Conservation (phyloP, 1,284 basidiomycete species). For the Boletellus sp. region DNA sequence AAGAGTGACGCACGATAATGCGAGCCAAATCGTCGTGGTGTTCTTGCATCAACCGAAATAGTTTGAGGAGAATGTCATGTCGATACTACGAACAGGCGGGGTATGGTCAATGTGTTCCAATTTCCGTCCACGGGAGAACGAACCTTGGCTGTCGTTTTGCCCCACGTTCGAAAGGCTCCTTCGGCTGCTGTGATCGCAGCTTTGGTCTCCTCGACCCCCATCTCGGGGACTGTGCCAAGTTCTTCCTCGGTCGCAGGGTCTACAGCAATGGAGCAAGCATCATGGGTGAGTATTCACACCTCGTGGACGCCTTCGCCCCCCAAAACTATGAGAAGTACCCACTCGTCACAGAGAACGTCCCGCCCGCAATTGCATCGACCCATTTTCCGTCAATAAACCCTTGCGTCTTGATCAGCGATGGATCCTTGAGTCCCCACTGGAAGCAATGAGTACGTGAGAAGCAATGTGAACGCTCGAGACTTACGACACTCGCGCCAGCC, state of each 20-base stretch:
- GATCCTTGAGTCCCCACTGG: slow-evolving; percentile 75
- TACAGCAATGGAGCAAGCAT: slow-evolving; percentile 27
- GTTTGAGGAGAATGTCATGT: slow-evolving; percentile 75
- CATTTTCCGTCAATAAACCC: slow-evolving; percentile 81
- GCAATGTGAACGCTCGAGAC: slow-evolving; percentile 1
- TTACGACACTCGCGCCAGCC: slow-evolving; percentile 20
- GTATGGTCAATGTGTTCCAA: neutral
- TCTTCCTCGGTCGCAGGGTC: slow-evolving; percentile 83
- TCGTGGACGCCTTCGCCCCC: neutral
- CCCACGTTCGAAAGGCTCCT: slow-evolving; percentile 78
- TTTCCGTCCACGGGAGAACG: neutral
- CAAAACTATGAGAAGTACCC: slow-evolving; percentile 27
- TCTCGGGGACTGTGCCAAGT: slow-evolving; percentile 82
- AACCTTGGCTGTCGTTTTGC: slow-evolving; percentile 77
- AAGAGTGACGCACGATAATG: slow-evolving; percentile 59
- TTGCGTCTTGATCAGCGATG: slow-evolving; percentile 70
- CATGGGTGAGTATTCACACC: slow-evolving; percentile 2
- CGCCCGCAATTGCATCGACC: slow-evolving; percentile 72
- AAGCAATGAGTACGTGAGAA: neutral
- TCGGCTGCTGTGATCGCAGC: slow-evolving; percentile 76
- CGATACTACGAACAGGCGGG: slow-evolving; percentile 51
- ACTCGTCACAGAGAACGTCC: slow-evolving; percentile 76
- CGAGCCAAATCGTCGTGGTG: slow-evolving; percentile 79
- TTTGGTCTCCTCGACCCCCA: slow-evolving; percentile 79
- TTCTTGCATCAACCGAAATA: slow-evolving; percentile 71